Base-by-base conservation (phyloP, 345 rosid species). In the Ceriops zippeliana region DNA sequence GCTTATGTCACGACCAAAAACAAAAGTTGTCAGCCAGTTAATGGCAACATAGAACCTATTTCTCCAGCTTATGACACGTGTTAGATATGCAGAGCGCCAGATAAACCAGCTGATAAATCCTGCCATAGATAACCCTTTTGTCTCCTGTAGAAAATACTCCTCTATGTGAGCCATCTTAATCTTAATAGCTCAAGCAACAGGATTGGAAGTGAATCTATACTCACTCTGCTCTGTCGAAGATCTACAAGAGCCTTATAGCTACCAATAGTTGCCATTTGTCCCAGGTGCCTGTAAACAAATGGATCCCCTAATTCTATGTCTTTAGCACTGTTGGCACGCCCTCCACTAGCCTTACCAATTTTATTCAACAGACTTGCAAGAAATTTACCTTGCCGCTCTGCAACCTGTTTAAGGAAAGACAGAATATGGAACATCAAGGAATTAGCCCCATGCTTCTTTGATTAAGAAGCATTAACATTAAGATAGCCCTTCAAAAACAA, bases 31-130 rank as follows among this genome's bases (percentile, higher is more conserved):
- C 57, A 79, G 79, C 97, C 99, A 93, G 74, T 89, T 93, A 71
- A 89, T 85, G 0, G 96, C 93, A 2, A 95, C 97, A 52, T 89
- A 88, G 84, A 91, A 84, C 59, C 93, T 84, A 78, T 93, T 91
- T 80, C 97, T 86, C 97, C 96, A 93, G 83, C 96, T 93, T 65
- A 93, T 68, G n/a, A 93, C 93, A 16, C 97, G 90, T 0, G 98
- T 90, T 64, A 93, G 87, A 79, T 95, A 95, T 0, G 98, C 99
- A n/a, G 99, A 91, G 11, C 97, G 90, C 96, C 97, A 93, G 69
- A 93, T 77, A 78, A 91, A 85, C 96, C 96, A 93, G 73, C 98
- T 91, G 58, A 65, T 17, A 52, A 91, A 89, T 76, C 96, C 96
- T 3, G 96, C 90, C 69, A 89, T 26, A 32, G 97, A 79, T 66